phyloP scores from a whole-genome alignment of 2,329 filamentous ascomycete species.

The Acephala macrosclerotiorum region DNA sequence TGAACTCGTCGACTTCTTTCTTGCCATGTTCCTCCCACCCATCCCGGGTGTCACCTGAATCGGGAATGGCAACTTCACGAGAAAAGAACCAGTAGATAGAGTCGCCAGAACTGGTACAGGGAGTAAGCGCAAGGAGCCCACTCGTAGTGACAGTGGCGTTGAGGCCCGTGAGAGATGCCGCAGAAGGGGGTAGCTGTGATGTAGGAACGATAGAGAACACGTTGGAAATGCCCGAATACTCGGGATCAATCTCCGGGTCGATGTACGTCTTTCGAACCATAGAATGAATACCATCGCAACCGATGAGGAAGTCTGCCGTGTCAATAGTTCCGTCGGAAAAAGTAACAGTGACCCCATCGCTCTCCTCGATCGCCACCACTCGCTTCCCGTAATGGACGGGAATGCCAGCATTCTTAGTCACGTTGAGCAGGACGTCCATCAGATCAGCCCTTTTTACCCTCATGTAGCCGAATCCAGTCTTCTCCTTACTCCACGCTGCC shows the following conservation, averaged over 20 bases:
- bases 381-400: constrained; percentile 27
- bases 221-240: constrained; percentile 10
- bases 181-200: not conserved
- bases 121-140: too few species aligned
- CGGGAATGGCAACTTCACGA: not conserved
- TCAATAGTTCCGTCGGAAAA: constrained; percentile 40
- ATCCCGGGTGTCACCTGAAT: not conserved
- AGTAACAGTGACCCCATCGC: constrained; percentile 28
- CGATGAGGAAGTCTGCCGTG: constrained; percentile 42
- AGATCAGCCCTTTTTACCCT: not conserved
- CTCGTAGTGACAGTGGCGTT: not conserved
- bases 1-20: not conserved
- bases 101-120: too few species aligned
- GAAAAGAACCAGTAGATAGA: not conserved
- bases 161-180: not conserved
- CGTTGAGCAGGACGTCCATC: not conserved
- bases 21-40: not conserved
- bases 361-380: constrained; percentile 21
- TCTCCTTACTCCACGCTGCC: not conserved
- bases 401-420: constrained; percentile 19
- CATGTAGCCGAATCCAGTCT: not conserved
- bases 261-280: constrained; percentile 37
- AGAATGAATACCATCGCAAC: constrained; percentile 46
- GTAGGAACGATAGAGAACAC: constrained; percentile 6
- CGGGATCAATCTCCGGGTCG: constrained; percentile 15